These are phyloP conservation scores for Paspalum vaginatum DNA, from an alignment of 176 grass and related monocot species.

Conservation along the genomic window DNA sequence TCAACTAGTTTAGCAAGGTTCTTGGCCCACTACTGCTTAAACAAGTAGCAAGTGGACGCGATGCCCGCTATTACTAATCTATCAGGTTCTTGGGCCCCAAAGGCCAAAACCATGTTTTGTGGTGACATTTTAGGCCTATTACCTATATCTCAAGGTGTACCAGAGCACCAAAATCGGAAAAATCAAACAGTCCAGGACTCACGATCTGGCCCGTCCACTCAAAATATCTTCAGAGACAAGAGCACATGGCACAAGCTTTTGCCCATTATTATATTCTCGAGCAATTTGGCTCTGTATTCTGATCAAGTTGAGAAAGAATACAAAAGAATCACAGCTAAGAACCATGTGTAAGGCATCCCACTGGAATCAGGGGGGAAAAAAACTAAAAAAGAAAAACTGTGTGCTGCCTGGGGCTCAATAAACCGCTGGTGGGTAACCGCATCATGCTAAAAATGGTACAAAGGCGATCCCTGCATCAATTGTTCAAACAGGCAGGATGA, in stretches of 20 bases:
- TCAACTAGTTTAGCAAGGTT: slow-evolving; percentile 4
- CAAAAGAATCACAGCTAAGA: slow-evolving; percentile 48
- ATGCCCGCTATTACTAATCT: slow-evolving; percentile 34
- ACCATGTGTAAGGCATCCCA: slow-evolving; percentile 41
- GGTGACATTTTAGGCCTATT: slow-evolving; percentile 18
- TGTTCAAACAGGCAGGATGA: slow-evolving; percentile 13
- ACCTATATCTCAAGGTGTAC: not conserved
- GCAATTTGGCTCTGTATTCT: slow-evolving; percentile 44
- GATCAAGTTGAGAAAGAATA: slow-evolving; percentile 43
- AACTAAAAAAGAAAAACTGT: slow-evolving; percentile 2
- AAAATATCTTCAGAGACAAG: slow-evolving; percentile 48
- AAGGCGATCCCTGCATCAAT: not conserved
- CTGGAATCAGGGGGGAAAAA: slow-evolving; percentile 14
- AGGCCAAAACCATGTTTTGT: slow-evolving; percentile 23
- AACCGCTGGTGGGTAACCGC: not conserved
- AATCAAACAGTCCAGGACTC: slow-evolving; percentile 9
- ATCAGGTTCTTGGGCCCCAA: slow-evolving; percentile 14
- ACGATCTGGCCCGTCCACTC: slow-evolving; percentile 8
- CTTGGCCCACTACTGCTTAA: slow-evolving; percentile 6
- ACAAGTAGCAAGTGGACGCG: slow-evolving; percentile 19
- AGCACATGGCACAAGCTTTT: slow-evolving; percentile 43
- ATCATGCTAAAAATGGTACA: not conserved
- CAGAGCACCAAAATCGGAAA: slow-evolving; percentile 24
- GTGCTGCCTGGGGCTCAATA: slow-evolving; percentile 21
- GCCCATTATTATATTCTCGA: not conserved